These are phyloP conservation scores for Solanum ossicruentum DNA, from an alignment of 257 asterid species.

Conservation along the genomic window DNA sequence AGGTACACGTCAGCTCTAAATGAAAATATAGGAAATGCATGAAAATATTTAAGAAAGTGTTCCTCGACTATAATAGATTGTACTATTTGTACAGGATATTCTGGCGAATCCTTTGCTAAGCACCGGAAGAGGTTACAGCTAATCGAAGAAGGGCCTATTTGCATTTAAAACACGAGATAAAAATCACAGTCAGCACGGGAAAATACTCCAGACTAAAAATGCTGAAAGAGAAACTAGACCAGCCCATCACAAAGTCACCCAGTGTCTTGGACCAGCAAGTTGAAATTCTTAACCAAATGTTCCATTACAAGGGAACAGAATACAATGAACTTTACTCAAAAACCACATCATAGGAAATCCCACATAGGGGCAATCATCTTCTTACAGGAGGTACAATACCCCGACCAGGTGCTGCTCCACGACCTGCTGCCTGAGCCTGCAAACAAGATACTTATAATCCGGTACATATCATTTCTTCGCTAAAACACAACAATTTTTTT, in stretches of 20 bases:
- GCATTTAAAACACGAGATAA: background rate
- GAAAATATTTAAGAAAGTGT: background rate
- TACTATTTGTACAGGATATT: background rate
- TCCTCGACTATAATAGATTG: background rate
- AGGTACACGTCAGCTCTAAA: no score
- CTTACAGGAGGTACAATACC: constrained; percentile 82
- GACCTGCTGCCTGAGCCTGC: constrained; percentile 93
- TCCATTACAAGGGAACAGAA: background rate
- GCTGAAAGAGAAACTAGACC: background rate
- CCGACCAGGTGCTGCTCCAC: constrained; percentile 80
- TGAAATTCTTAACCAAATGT: background rate
- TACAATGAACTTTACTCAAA: background rate
- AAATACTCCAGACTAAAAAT: background rate
- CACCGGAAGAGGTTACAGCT: background rate
- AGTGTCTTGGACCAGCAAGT: background rate
- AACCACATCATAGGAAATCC: background rate
- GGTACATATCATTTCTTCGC: background rate
- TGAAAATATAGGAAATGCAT: background rate
- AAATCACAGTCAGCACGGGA: background rate
- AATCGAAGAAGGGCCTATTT: background rate
- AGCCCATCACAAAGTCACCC: background rate
- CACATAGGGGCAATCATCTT: constrained; percentile 30
- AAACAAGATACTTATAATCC: background rate
- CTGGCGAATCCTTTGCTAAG: background rate
- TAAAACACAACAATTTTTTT: background rate